Base-by-base conservation (phyloP, 257 asterid genomes). In the Avicennia marina region DNA sequence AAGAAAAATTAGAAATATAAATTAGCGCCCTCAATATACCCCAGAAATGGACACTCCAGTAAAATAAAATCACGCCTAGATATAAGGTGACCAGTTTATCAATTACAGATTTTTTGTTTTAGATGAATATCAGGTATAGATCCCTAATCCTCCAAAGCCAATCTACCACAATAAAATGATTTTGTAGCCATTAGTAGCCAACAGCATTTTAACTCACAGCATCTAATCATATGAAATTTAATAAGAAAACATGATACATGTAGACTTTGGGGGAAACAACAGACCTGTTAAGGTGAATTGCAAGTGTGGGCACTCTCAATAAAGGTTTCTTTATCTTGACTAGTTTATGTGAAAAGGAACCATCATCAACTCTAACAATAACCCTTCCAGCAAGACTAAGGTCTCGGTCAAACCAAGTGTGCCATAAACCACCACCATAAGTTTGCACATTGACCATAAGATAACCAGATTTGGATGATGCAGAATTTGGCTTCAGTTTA, bases 321-420 rank as follows among this genome's bases (percentile, higher is more conserved):
- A 93, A 67, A 72, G 98, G 98, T 54, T 89, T 75, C 70, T 73
- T 74, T 70, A 91, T 78, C 73, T 93, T 93, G 66, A 93, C 98
- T 62, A 93, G 94, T 75, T 78, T 86, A 53, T 93, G 98, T 49
- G 78, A 55, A 70, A 85, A 88, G 71, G 88, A 87, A 64, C 95
- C 97, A 74, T 89, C 89, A 36, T 74, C 76, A 39, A 80, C 79
- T 77, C 90, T 86, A 63, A 89, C 56, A 58, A 93, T 86, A 60
- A 84, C 97, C 78, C 97, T 75, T 72, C 98, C 98, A 63, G 97
- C 98, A 60, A 91, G 83, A 70, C 94, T 91, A 56, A 91, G 67
- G 72, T 91, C 98, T 62, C 98, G 75, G 71, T 91, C 98, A 64
- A 91, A 91, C 98, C 98, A 91, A 63, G 98, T 91, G 61, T 91